Conservation (phyloP, 306 rosid genomes). For the Pyrus bretschneideri region DNA sequence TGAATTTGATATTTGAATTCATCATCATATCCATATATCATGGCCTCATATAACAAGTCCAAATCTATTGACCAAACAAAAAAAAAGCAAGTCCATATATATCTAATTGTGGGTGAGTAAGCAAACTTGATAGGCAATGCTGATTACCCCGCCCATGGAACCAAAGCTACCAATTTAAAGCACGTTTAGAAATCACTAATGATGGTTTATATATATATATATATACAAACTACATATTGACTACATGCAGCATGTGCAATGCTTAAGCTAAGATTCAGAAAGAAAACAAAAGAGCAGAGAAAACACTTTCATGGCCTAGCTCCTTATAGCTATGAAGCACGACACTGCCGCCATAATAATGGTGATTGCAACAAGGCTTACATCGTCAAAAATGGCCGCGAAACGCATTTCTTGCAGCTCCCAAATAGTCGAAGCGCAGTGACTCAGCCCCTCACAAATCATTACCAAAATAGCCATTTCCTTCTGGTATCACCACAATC, state of each 20-base stretch:
- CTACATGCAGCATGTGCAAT: background rate
- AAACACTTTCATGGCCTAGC: background rate
- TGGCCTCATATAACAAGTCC: too few relatives aligned
- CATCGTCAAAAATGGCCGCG: constrained; percentile 23
- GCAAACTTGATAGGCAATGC: too few relatives aligned
- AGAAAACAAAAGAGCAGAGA: background rate
- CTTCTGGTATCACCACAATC: background rate
- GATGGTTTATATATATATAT: too few relatives aligned
- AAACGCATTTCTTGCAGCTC: constrained; percentile 46
- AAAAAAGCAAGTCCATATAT: too few relatives aligned
- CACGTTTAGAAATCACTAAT: too few relatives aligned
- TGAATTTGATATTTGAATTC: too few relatives aligned
- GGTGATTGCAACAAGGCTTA: constrained; percentile 11
- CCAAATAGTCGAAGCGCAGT: constrained; percentile 36
- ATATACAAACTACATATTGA: too few relatives aligned
- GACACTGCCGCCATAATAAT: constrained; percentile 25
- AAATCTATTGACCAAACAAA: too few relatives aligned
- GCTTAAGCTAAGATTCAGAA: background rate
- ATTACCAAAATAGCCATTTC: constrained; percentile 18
- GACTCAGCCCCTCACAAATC: constrained; percentile 7
- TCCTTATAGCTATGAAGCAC: constrained; percentile 27
- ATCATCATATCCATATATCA: too few relatives aligned
- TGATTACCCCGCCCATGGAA: too few relatives aligned
- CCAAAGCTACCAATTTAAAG: too few relatives aligned
- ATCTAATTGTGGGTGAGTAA: too few relatives aligned